Percentiles rank a stretch among this genome's conserved stretches.
Conservation (phyloP, 176 grass and related monocot genomes). For the Tillandsia fasciculata region DNA sequence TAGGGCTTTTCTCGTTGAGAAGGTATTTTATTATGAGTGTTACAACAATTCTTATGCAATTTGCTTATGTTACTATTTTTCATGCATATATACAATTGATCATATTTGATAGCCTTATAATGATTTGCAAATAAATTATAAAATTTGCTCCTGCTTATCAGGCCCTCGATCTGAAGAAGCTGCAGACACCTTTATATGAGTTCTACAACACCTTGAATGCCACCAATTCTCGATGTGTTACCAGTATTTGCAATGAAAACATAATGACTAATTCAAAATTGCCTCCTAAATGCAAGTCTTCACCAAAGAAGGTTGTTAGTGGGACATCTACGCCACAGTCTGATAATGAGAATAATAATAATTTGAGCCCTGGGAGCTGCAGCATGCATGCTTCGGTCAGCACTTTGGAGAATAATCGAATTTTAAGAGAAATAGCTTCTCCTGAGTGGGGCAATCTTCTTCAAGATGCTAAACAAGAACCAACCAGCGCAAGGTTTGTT, state of each 20-base stretch:
- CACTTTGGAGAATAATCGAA: constrained; percentile 32
- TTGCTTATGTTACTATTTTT: constrained; percentile 12
- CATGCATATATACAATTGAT: not conserved
- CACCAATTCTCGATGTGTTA: constrained; percentile 37
- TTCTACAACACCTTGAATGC: constrained; percentile 80
- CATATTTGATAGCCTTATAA: not conserved
- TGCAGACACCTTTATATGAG: constrained; percentile 91
- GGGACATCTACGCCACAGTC: constrained; percentile 26
- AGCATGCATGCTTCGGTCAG: constrained; percentile 46
- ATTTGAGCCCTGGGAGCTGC: constrained; percentile 44
- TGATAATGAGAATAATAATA: constrained; percentile 42
- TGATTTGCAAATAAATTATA: not conserved
- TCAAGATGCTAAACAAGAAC: constrained; percentile 44
- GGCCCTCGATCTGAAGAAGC: constrained; percentile 97
- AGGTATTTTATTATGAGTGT: constrained; percentile 35
- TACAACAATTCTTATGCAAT: constrained; percentile 11
- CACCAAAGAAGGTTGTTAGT: constrained; percentile 46
- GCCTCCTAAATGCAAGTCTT: constrained; percentile 51
- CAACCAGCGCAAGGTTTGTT: constrained; percentile 47
- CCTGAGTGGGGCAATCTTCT: constrained; percentile 39
- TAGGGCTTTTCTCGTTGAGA: constrained; percentile 90
- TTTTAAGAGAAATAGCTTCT: constrained; percentile 84
- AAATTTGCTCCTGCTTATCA: constrained; percentile 13
- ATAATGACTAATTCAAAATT: constrained; percentile 47
- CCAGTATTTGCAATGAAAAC: constrained; percentile 52